A percentile compares a stretch with the other conserved stretches of the same genome.
Conservation (phyloP, 1,139 yeast genomes). For the Torulaspora globosa region DNA sequence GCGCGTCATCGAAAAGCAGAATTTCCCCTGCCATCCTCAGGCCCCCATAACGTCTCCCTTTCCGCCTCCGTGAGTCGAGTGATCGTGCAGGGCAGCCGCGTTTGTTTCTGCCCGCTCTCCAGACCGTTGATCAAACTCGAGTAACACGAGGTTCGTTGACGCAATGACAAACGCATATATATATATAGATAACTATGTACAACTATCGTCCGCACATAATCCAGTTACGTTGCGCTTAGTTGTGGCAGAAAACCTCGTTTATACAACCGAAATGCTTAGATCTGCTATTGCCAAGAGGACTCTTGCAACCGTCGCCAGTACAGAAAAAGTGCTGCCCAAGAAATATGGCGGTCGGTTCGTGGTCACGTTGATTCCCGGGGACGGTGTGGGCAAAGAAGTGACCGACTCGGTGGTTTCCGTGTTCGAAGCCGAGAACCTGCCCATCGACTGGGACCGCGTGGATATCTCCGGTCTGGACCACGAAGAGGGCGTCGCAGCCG, state of each 20-base stretch:
- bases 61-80: background rate
- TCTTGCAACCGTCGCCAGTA: constrained; percentile 40
- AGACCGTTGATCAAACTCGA: background rate
- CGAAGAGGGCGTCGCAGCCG: constrained; percentile 70
- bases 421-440: constrained; percentile 75
- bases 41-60: background rate
- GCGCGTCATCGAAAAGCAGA: background rate
- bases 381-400: constrained; percentile 96
- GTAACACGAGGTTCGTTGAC: background rate
- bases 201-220: too few relatives aligned
- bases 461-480: constrained; percentile 75
- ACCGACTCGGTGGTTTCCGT: constrained; percentile 90
- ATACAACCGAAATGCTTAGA: constrained; percentile 23
- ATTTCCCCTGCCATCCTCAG: too few relatives aligned
- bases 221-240: background rate
- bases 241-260: background rate
- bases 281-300: constrained; percentile 34
- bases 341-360: constrained; percentile 93
- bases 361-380: constrained; percentile 89
- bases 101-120: background rate
- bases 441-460: constrained; percentile 91
- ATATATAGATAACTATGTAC: background rate
- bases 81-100: background rate
- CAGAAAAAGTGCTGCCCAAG: constrained; percentile 71
- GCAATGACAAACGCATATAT: background rate